These are phyloP conservation scores for Tulasnella sp. DNA, from an alignment of 768 basidiomycete genomes.

Conservation along the genomic window DNA sequence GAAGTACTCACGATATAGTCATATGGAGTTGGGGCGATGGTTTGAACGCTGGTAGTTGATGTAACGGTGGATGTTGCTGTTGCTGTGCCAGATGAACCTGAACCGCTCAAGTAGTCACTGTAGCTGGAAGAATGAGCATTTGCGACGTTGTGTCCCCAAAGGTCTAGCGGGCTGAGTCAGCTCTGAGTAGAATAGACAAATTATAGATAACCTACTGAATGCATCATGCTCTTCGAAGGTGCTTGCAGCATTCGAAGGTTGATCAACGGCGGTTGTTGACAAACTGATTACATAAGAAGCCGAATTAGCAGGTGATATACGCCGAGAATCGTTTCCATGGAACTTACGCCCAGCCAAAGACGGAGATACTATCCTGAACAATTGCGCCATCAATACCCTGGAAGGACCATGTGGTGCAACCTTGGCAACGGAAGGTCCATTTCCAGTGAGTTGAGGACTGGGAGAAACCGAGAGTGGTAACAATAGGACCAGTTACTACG, in stretches of 20 bases:
- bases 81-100: slow-evolving; percentile 7
- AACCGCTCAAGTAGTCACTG: slow-evolving; percentile 30
- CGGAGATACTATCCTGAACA: background rate
- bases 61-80: slow-evolving; percentile 32
- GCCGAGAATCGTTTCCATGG: background rate
- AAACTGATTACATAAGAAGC: no score
- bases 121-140: background rate
- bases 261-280: no score
- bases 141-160: slow-evolving; percentile 3
- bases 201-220: no score
- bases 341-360: slow-evolving; percentile 15
- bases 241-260: no score
- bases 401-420: slow-evolving; percentile 34
- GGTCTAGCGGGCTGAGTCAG: slow-evolving; percentile 4
- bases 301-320: background rate
- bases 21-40: slow-evolving; percentile 20
- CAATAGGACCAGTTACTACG: slow-evolving; percentile 36
- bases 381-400: slow-evolving; percentile 1
- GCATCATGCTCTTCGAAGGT: no score
- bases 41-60: slow-evolving; percentile 32
- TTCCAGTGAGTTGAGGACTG: slow-evolving; percentile 36
- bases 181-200: no score
- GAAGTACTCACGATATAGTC: slow-evolving; percentile 30
- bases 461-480: slow-evolving; percentile 35
- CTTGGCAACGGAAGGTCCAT: slow-evolving; percentile 54